phyloP scores from a whole-genome alignment of 495 filamentous ascomycete species.

The Neurospora africana region DNA sequence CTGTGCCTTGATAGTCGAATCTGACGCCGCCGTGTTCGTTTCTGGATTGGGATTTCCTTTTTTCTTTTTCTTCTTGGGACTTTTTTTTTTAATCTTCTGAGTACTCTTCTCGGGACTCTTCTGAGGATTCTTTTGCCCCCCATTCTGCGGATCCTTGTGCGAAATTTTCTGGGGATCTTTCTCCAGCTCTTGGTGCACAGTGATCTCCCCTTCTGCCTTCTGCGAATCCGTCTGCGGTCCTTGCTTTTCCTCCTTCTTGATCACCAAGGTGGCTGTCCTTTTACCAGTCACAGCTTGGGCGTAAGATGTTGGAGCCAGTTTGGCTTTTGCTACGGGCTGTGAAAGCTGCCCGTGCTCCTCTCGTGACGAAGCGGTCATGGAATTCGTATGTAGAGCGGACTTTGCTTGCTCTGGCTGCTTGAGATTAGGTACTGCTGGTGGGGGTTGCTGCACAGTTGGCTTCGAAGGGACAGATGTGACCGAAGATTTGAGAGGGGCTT shows the following conservation, averaged over 20 bases:
- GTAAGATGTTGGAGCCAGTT: not conserved
- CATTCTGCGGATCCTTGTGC: not conserved
- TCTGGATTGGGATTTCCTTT: not conserved
- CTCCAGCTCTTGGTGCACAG: not conserved
- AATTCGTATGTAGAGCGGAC: not conserved
- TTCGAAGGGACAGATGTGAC: not conserved
- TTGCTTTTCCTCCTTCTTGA: not conserved
- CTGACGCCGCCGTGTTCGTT: not conserved
- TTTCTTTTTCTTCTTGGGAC: not conserved
- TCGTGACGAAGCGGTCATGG: not conserved
- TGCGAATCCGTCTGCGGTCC: not conserved
- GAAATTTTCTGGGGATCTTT: not conserved
- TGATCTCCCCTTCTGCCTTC: not conserved
- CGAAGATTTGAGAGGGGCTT: not conserved
- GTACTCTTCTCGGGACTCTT: not conserved
- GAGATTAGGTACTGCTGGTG: not conserved
- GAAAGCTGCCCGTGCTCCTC: not conserved
- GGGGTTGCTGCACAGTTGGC: not conserved
- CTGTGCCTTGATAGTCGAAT: not conserved
- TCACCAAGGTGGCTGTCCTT: not conserved
- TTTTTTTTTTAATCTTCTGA: not conserved
- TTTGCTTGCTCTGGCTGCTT: not conserved
- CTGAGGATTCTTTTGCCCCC: not conserved
- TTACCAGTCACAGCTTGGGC: slow-evolving; percentile 1
- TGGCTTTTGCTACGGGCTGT: not conserved